Base-by-base conservation (phyloP, 139 green algal species). In the Chlamydomonas sp. region DNA sequence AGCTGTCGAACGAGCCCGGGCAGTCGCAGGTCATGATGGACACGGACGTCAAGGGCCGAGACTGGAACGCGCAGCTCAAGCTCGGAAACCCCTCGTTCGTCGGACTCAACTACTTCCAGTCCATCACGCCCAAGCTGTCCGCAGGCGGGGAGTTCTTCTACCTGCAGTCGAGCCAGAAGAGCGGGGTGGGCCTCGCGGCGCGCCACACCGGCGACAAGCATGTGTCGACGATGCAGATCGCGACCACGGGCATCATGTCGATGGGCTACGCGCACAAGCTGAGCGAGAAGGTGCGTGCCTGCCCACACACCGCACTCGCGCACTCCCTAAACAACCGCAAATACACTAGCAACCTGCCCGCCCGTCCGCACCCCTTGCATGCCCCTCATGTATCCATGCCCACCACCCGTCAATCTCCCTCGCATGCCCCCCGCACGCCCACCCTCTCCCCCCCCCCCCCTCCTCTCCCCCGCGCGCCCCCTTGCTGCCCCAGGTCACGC, bases 61-160 rank as follows among this genome's bases (percentile, higher is more conserved):
- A 98, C 82, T 99, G 88, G 85, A 96, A 99, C 67, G 86, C 81
- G 6, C 93, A 98, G 87, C 10, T 97, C 37, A 98, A 99, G 83
- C 62, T 91, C n/a, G 95, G 95, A 48, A 95, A 83, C 64, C 88
- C 85, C n/a, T 78, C 83, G 35, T 99, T 99, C 79, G 90, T 93
- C 77, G 87, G 88, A 0, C 48, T 89, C 6, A 97, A 97, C 81
- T 97, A 97, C 77, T 89, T 97, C 68, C 93, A 99, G 84, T 96
- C 83, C 35, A 79, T 99, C 48, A 97, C 91, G 0, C 88, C 83
- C 13, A 80, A 73, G 16, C 73, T 97, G 34, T 63, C 74, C 84
- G 67, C 74, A 73, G 36, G 80, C 85, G 71, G 92, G 81, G 95
- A 99, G 80, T 84, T 91, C 43, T 99, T 99, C 77, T 99, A 83